Conservation (phyloP, 2,329 filamentous ascomycete species). For the Hysterium pulicare region DNA sequence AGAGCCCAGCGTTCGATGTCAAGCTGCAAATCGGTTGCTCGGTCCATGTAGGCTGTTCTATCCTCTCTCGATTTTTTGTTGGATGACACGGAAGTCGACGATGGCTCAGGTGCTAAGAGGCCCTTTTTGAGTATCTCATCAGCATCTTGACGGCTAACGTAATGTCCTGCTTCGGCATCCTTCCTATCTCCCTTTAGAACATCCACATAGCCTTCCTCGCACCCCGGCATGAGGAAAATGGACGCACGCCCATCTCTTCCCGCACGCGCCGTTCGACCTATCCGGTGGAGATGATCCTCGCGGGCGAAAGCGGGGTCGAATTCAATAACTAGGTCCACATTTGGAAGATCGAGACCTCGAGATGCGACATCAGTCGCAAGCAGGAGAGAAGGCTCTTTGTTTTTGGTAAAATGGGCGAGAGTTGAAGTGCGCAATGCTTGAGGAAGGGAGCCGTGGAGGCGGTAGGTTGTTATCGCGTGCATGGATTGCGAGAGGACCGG, state of each 20-base stretch:
- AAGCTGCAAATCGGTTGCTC: slow-evolving; percentile 65
- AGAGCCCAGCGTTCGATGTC: slow-evolving; percentile 64
- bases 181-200: slow-evolving; percentile 70
- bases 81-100: slow-evolving; percentile 9
- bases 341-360: slow-evolving; percentile 90
- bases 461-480: slow-evolving; percentile 76
- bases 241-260: slow-evolving; percentile 82
- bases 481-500: slow-evolving; percentile 71
- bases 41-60: slow-evolving; percentile 59
- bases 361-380: slow-evolving; percentile 95
- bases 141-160: slow-evolving; percentile 57
- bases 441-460: slow-evolving; percentile 86
- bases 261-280: slow-evolving; percentile 90
- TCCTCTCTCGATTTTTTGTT: slow-evolving; percentile 22
- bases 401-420: slow-evolving; percentile 72
- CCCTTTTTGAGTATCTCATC: slow-evolving; percentile 67
- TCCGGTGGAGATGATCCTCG: slow-evolving; percentile 89
- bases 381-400: slow-evolving; percentile 72
- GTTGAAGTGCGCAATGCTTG: slow-evolving; percentile 87
- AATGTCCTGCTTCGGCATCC: slow-evolving; percentile 55
- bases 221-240: slow-evolving; percentile 86
- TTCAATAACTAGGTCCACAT: slow-evolving; percentile 91
- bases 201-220: slow-evolving; percentile 85
- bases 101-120: slow-evolving; percentile 44
- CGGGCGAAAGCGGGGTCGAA: slow-evolving; percentile 94